Conservation (phyloP, 2,329 filamentous ascomycete species). For the Macroventuria anomochaeta region DNA sequence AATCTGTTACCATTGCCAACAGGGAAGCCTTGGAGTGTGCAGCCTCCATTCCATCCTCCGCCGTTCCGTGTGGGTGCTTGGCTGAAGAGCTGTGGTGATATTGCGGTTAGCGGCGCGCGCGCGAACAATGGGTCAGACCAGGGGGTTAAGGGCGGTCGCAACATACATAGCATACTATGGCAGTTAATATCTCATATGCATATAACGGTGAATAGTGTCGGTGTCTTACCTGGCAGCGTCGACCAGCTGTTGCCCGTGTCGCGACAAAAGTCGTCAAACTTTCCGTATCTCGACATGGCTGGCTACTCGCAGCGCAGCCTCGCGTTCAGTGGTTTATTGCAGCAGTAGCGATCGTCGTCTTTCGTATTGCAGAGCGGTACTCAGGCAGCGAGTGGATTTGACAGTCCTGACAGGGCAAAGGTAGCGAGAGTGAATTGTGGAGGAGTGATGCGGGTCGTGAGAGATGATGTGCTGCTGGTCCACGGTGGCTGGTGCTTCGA, state of each 20-base stretch:
- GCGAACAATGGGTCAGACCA: slow-evolving; percentile 18
- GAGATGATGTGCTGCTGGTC: slow-evolving; percentile 29
- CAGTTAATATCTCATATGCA: slow-evolving; percentile 26
- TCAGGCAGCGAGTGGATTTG: slow-evolving; percentile 21
- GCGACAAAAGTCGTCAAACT: slow-evolving; percentile 57
- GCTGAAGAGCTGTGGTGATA: slow-evolving; percentile 66
- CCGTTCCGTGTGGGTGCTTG: slow-evolving; percentile 64
- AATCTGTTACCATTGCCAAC: slow-evolving; percentile 71
- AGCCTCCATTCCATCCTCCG: slow-evolving; percentile 67
- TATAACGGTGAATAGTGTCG: slow-evolving; percentile 17
- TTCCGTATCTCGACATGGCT: slow-evolving; percentile 47
- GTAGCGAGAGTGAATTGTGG: slow-evolving; percentile 22
- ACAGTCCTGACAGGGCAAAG: slow-evolving; percentile 20
- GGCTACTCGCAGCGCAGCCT: slow-evolving; percentile 36
- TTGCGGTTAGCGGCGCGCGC: slow-evolving; percentile 36
- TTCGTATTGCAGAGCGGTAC: slow-evolving; percentile 11
- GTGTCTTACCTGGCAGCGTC: slow-evolving; percentile 49
- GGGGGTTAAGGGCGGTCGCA: slow-evolving; percentile 17
- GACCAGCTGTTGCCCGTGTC: slow-evolving; percentile 53
- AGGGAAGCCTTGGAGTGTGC: slow-evolving; percentile 75
- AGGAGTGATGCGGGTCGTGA: slow-evolving; percentile 25
- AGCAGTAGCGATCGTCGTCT: slow-evolving; percentile 2
- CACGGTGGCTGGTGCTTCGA: slow-evolving; percentile 16
- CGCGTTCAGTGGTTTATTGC: slow-evolving; percentile 10
- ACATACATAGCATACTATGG: slow-evolving; percentile 57